These are phyloP conservation scores for Ogataea henricii DNA, from an alignment of 805 yeast species.

Conservation along the genomic window DNA sequence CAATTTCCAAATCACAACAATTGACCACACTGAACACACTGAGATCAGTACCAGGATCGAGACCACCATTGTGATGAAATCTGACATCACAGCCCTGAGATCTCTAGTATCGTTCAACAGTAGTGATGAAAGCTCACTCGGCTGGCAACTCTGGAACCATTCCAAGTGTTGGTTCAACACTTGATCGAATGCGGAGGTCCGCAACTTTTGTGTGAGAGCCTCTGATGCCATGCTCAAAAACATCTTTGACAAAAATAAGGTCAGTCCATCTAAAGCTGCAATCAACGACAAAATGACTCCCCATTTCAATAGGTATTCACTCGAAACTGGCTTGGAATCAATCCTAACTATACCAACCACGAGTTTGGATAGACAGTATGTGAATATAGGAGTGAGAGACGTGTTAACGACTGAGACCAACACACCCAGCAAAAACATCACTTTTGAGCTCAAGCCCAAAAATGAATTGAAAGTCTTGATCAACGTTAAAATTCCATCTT, in stretches of 20 bases:
- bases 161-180: slow-evolving; percentile 52
- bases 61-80: slow-evolving; percentile 55
- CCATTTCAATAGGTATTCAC: slow-evolving; percentile 55
- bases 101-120: slow-evolving; percentile 83
- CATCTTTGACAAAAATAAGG: slow-evolving; percentile 52
- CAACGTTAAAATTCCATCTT: neutral
- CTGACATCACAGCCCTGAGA: slow-evolving; percentile 62
- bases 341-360: slow-evolving; percentile 62
- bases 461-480: neutral
- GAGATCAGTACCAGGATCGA: slow-evolving; percentile 55
- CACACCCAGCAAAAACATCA: slow-evolving; percentile 51
- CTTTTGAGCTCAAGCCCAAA: slow-evolving; percentile 8
- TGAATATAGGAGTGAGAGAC: slow-evolving; percentile 70
- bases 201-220: slow-evolving; percentile 57
- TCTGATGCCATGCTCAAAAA: slow-evolving; percentile 64
- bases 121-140: slow-evolving; percentile 62
- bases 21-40: slow-evolving; percentile 76
- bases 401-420: slow-evolving; percentile 58
- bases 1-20: slow-evolving; percentile 81
- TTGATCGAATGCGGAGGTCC: slow-evolving; percentile 49
- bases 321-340: slow-evolving; percentile 30
- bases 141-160: slow-evolving; percentile 51
- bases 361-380: slow-evolving; percentile 73
- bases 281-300: slow-evolving; percentile 62
- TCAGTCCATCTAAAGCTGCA: slow-evolving; percentile 63